A percentile compares a stretch with the other conserved stretches of the same genome.
Evolutionary conservation across 2,329 filamentous ascomycete species (phyloP).

Genomic region (Aspergillus amoenus): DNA sequence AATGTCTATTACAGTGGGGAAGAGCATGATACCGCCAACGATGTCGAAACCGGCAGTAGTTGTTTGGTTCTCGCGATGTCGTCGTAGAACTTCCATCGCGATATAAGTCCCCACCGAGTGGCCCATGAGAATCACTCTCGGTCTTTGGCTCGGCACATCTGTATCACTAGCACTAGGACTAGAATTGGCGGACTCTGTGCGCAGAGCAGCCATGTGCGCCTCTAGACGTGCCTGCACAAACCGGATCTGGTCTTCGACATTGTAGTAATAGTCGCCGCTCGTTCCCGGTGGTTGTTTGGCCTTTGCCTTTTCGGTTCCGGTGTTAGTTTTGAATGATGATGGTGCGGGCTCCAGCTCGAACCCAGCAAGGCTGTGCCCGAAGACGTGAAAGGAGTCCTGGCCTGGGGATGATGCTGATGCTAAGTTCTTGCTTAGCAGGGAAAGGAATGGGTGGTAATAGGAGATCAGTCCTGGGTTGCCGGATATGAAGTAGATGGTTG

Average conservation of each 20-base stretch:
- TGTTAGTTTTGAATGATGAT: not conserved
- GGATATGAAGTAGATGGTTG: constrained; percentile 47
- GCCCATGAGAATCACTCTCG: constrained; percentile 64
- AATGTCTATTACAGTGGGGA: constrained; percentile 74
- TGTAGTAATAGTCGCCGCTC: constrained; percentile 21
- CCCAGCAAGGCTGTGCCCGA: constrained; percentile 36
- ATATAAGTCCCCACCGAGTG: constrained; percentile 77
- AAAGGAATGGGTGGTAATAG: constrained; percentile 49
- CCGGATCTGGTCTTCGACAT: constrained; percentile 52
- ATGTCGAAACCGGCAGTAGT: constrained; percentile 34
- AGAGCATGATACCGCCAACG: constrained; percentile 62
- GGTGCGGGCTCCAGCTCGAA: constrained; percentile 28
- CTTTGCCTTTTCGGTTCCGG: not conserved
- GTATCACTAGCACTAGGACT: not conserved
- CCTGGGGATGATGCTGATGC: not conserved
- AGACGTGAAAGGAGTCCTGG: constrained; percentile 24
- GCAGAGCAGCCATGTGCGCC: not conserved
- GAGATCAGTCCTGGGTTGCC: constrained; percentile 52
- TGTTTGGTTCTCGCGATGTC: constrained; percentile 44
- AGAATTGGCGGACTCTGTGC: not conserved
- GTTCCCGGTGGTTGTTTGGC: not conserved
- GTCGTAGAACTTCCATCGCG: constrained; percentile 64
- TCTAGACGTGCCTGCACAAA: constrained; percentile 47
- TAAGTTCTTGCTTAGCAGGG: constrained; percentile 32
- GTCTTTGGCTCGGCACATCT: not conserved